Conservation (phyloP, 1,284 basidiomycete genomes). For the Schizophyllum amplum region DNA sequence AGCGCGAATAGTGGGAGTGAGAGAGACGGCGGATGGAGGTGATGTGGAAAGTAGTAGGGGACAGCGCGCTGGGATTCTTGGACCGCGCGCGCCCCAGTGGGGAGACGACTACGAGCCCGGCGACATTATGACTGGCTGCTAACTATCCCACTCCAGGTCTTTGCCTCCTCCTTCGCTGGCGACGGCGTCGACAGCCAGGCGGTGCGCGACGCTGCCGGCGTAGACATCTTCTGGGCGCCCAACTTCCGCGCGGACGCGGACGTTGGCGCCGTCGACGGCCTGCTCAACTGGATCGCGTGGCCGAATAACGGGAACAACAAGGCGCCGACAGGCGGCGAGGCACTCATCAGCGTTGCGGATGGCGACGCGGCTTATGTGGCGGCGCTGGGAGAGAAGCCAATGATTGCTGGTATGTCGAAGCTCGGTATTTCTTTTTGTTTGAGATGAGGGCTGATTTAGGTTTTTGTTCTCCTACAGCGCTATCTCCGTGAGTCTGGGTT, state of each 20-base stretch:
- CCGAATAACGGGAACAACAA: conserved; percentile 16
- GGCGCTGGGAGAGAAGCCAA: conserved; percentile 16
- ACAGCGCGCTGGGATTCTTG: too few species aligned
- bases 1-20: too few species aligned
- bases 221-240: conserved; percentile 13
- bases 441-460: background rate
- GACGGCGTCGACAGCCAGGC: conserved; percentile 14
- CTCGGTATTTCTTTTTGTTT: background rate
- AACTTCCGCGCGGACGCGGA: conserved; percentile 15
- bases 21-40: too few species aligned
- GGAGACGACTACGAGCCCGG: background rate
- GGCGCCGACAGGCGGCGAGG: conserved; percentile 10
- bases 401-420: conserved; percentile 25
- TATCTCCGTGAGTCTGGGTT: conserved; percentile 27
- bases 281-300: conserved; percentile 18
- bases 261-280: conserved; percentile 16
- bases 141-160: conserved; percentile 4
- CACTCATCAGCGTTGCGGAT: conserved; percentile 16
- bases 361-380: conserved; percentile 18
- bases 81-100: background rate
- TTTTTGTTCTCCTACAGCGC: conserved; percentile 18
- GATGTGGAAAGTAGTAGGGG: too few species aligned
- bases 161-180: conserved; percentile 15
- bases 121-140: conserved; percentile 1
- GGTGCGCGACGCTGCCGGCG: conserved; percentile 10